phyloP scores from a whole-genome alignment of 495 filamentous ascomycete species.

The Rhypophila decipiens region DNA sequence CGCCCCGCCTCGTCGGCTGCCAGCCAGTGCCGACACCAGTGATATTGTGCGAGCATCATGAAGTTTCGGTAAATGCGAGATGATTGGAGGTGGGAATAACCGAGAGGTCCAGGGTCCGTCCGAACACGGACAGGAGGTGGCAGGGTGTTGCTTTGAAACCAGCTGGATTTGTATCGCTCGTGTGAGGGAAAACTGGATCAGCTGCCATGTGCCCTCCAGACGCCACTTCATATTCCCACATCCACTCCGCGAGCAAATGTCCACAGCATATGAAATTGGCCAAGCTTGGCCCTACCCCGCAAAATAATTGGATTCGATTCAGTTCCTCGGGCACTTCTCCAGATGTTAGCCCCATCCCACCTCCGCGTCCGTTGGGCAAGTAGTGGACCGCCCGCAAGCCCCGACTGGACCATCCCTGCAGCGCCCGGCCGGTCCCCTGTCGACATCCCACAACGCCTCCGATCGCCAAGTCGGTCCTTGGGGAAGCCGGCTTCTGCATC shows the following conservation, averaged over 20 bases:
- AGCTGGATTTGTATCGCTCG: conserved; percentile 3
- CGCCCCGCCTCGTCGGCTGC: no score
- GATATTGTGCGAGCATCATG: no score
- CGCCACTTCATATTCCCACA: conserved; percentile 15
- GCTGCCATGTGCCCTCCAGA: no score
- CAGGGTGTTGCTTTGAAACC: conserved; percentile 5
- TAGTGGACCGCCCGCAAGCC: neutral
- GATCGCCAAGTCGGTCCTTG: conserved; percentile 1
- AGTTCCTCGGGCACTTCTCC: no score
- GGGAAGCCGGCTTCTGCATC: neutral
- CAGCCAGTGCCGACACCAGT: no score
- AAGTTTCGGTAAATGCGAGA: no score
- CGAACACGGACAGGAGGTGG: no score
- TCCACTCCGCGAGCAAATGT: conserved; percentile 10
- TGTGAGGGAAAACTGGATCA: neutral
- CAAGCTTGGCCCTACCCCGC: no score
- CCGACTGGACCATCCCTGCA: conserved; percentile 2
- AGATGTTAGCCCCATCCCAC: conserved; percentile 14
- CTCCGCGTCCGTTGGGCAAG: conserved; percentile 16
- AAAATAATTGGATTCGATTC: no score
- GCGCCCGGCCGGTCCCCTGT: neutral
- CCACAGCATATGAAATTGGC: conserved; percentile 14
- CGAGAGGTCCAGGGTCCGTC: no score
- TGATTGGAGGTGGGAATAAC: no score
- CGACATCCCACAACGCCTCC: conserved; percentile 18